Percentiles rank a stretch among this genome's conserved stretches.
Evolutionary conservation across 495 filamentous ascomycete species (phyloP).

Genomic region (Penicillium cosmopolitanum): DNA sequence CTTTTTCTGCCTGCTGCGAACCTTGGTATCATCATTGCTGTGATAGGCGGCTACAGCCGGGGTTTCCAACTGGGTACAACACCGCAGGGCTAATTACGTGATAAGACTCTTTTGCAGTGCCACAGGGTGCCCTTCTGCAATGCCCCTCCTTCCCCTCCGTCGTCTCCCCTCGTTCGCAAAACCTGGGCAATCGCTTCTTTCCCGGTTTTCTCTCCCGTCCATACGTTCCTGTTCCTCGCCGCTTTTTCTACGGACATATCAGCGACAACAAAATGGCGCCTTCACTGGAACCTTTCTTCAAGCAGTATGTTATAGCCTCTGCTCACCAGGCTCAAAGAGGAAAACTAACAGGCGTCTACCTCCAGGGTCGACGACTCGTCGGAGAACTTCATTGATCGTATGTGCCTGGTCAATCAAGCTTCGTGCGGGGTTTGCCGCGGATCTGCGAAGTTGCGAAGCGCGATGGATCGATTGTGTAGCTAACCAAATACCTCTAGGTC

Average conservation of each 20-base stretch:
- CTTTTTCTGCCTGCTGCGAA: conserved; percentile 1
- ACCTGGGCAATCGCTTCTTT: conserved; percentile 24
- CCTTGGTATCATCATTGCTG: conserved; percentile 10
- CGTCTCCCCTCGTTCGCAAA: conserved; percentile 36
- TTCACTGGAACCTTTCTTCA: conserved; percentile 80
- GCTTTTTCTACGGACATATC: conserved; percentile 50
- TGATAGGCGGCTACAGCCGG: conserved; percentile 33
- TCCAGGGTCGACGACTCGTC: conserved; percentile 76
- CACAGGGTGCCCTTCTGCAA: conserved; percentile 21
- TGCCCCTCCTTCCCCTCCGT: conserved; percentile 49
- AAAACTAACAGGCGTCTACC: conserved; percentile 16
- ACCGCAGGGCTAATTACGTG: conserved; percentile 31
- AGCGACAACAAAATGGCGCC: conserved; percentile 74
- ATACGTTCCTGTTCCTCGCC: conserved; percentile 28
- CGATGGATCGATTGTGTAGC: neutral
- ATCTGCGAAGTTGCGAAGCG: neutral
- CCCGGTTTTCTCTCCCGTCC: conserved; percentile 24
- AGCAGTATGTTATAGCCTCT: conserved; percentile 58
- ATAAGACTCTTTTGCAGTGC: conserved; percentile 26
- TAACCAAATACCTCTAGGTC: conserved; percentile 45
- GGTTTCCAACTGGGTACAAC: neutral
- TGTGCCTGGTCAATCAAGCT: conserved; percentile 23
- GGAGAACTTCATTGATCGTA: conserved; percentile 85
- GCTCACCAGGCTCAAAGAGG: neutral
- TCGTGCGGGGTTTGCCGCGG: neutral